Evolutionary conservation across 176 grass and related monocot genomes (phyloP).

Genomic region (Alopecurus myosuroides): DNA sequence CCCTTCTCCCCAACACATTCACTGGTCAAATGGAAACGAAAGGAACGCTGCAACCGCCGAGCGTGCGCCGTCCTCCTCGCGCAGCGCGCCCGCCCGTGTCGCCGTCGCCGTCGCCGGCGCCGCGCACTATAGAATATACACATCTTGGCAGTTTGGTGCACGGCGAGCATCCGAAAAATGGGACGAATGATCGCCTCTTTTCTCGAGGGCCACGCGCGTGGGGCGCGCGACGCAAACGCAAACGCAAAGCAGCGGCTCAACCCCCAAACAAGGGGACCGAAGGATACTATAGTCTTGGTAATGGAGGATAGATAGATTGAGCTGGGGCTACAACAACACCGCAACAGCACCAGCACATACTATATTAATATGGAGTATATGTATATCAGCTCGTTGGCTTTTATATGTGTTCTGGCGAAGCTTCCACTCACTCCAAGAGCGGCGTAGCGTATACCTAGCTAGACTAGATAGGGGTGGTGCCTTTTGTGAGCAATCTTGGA

Average conservation of each 20-base stretch:
- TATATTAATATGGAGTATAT: too few relatives aligned
- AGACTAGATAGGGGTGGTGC: neutral
- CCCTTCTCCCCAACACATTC: neutral
- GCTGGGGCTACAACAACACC: neutral
- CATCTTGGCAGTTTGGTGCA: neutral
- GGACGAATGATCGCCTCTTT: constrained; percentile 29
- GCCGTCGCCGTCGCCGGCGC: neutral
- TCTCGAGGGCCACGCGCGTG: neutral
- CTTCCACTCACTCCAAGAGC: constrained; percentile 38
- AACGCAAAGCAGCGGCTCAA: neutral
- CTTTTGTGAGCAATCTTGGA: constrained; percentile 24
- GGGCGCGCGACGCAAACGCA: neutral
- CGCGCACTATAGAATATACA: neutral
- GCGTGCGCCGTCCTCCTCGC: neutral
- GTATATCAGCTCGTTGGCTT: too few relatives aligned
- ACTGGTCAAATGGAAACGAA: neutral
- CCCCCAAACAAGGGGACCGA: constrained; percentile 25
- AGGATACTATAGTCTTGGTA: neutral
- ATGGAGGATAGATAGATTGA: neutral
- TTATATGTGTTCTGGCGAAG: constrained; percentile 18
- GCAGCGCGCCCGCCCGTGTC: neutral
- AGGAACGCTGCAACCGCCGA: constrained; percentile 3
- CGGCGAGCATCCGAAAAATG: neutral
- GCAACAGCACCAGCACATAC: neutral
- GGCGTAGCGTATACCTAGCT: too few relatives aligned